Evolutionary conservation across 2,329 filamentous ascomycete species (phyloP), one percentile per base, ranked within the genome.

Genomic region (Fusarium foetens): DNA sequence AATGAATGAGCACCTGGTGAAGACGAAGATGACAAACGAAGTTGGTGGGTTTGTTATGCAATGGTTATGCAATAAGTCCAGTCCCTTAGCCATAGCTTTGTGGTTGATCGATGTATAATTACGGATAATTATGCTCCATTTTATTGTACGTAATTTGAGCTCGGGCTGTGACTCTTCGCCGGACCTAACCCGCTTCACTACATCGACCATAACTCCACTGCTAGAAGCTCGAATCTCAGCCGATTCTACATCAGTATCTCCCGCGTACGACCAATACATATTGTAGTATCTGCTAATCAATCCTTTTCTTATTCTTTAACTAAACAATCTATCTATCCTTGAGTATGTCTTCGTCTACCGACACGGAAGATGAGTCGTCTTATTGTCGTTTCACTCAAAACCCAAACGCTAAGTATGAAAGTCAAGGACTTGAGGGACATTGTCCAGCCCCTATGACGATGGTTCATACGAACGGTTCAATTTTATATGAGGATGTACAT

Each of bases 321-420:
- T 4, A 2, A 31, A 6, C 6, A 4, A 23, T 6, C 21, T 7
- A 8, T 6, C 29, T 2, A 14, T n/a, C n/a, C 13, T 13, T 11
- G 3, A 21, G 4, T 6, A 54, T 54, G 51, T 8, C 38, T 23
- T 41, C 38, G 0, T 27, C 21, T 31, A 7, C 6, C 6, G 8
- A 31, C 5, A 14, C 21, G 6, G 7, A 42, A 42, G 13, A 11
- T 9, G 8, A 42, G 16, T 14, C 52, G n/a, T 21, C 52, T 3
- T 54, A 58, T 27, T 9, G 7, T 11, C 13, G 6, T 14, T 58
- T 58, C 17, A 23, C 11, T 39, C 8, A 19, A 10, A 17, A 49
- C 42, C 55, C 55, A 23, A 49, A 36, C 23, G 25, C 36, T 10
- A 6, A 39, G 12, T 49, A 17, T 3, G 5, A n/a, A 25, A 27